Evolutionary conservation across 495 filamentous ascomycete species (phyloP).

Genomic region (Daldinia vernicosa): DNA sequence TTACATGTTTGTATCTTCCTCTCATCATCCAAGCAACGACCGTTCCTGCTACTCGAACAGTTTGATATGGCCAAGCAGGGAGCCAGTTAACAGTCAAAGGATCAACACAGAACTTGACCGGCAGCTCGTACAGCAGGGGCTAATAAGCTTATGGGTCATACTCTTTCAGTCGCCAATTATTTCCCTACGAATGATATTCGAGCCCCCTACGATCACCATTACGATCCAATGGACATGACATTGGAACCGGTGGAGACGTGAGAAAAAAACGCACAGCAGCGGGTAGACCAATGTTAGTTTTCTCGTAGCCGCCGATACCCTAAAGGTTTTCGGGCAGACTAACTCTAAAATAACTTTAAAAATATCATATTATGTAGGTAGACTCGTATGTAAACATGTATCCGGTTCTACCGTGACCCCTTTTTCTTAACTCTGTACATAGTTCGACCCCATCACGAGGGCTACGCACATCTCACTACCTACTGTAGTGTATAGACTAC

Average conservation of each 20-base stretch:
- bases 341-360: slow-evolving; percentile 14
- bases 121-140: not conserved
- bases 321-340: slow-evolving; percentile 21
- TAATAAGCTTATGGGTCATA: slow-evolving; percentile 23
- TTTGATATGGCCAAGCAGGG: not conserved
- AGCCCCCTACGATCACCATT: slow-evolving; percentile 28
- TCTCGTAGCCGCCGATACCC: slow-evolving; percentile 25
- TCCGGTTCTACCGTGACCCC: not conserved
- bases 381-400: slow-evolving; percentile 1
- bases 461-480: slow-evolving; percentile 6
- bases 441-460: not conserved
- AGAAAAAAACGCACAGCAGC: slow-evolving; percentile 34
- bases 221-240: slow-evolving; percentile 20
- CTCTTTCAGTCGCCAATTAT: slow-evolving; percentile 28
- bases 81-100: not conserved
- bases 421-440: not conserved
- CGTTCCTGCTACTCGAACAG: not conserved
- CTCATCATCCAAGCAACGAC: not conserved
- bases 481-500: not conserved
- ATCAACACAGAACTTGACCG: not conserved
- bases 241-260: slow-evolving; percentile 33
- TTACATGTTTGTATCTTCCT: slow-evolving; percentile 3
- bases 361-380: not conserved
- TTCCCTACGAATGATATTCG: slow-evolving; percentile 24
- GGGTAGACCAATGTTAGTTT: slow-evolving; percentile 37